Evolutionary conservation across 1,284 basidiomycete species (phyloP), one percentile per base, ranked within the genome.

Genomic region (Heterobasidion occidentale): DNA sequence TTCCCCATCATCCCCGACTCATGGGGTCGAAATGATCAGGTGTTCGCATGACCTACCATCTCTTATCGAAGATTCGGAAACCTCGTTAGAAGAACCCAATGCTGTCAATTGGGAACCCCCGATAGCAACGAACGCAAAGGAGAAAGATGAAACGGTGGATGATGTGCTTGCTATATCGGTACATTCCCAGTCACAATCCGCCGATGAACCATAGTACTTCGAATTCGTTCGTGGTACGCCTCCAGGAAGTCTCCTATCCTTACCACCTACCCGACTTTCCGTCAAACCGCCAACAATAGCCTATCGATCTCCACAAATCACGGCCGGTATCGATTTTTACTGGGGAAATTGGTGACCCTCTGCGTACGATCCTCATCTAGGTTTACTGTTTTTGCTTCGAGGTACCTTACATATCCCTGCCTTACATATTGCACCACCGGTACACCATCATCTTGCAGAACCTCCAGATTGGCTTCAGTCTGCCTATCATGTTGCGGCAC

Each of bases 1-100:
- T 6, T 70, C 69, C 12, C 69, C 70, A 7, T 67, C 69, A n/a
- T 69, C 67, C 0, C 69, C 68, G 9, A 58, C 61, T 17, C 67
- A 62, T 11, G 44, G 19, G 7, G 36, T 45, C 36, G 49, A 56
- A 33, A 36, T 56, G 33, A 36, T 35, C 19, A 19, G 36, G n/a
- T 51, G 34, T 19, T 27, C 50, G 27, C 38, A 50, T 36, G 54
- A 46, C 15, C 34, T 36, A 15, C 46, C 45, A 9, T 36, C 48
- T 33, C 27, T 50, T 15, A 47, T 44, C 12, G 54, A 55, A 36
- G 15, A 34, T 7, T 14, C 34, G 17, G 15, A 49, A 38, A 38
- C 50, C 36, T 34, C 38, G 38, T 34, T 36, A 36, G 35, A 51
- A 11, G 7, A 38, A 34, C 19, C 20, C 15, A 33, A 50, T 17